A percentile compares a stretch with the other conserved stretches of the same genome.
Evolutionary conservation across 176 grass and related monocot species (phyloP).

Genomic region (Aegilops bicornis): DNA sequence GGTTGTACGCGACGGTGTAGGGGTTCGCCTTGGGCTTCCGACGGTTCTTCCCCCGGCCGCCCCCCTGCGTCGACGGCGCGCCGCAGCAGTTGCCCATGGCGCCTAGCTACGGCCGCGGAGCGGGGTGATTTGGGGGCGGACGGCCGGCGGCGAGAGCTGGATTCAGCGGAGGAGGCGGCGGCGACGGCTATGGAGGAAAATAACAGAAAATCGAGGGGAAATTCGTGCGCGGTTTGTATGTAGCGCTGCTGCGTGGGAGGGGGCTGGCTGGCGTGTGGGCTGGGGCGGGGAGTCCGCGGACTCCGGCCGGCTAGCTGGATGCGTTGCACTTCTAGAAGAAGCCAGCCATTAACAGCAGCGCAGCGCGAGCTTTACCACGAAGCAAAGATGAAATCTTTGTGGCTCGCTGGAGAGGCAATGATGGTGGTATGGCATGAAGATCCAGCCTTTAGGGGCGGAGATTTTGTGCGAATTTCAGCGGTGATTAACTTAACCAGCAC

Average conservation of each 20-base stretch:
- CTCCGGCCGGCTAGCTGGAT: constrained; percentile 18
- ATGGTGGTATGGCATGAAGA: background rate
- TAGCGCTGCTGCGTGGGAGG: background rate
- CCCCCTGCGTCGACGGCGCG: constrained; percentile 32
- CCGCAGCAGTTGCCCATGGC: constrained; percentile 75
- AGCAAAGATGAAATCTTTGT: constrained; percentile 9
- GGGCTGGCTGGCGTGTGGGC: constrained; percentile 32
- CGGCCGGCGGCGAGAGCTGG: background rate
- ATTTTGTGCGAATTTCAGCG: constrained; percentile 14
- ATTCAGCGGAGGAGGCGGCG: constrained; percentile 19
- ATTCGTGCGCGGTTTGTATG: constrained; percentile 29
- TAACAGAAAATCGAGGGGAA: background rate
- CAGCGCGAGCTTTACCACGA: background rate
- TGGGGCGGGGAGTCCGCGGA: constrained; percentile 37
- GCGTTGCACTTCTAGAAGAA: constrained; percentile 23
- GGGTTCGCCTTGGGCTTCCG: constrained; percentile 37
- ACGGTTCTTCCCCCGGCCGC: background rate
- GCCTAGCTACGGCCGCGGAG: background rate
- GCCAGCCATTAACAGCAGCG: background rate
- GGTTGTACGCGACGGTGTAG: constrained; percentile 48
- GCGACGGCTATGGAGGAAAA: background rate
- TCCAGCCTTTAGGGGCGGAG: background rate
- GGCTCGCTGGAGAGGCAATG: background rate
- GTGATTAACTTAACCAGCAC: background rate
- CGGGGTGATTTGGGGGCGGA: background rate